Base-by-base conservation (phyloP, 2,329 filamentous ascomycete species). In the Lecanicillium sp. region DNA sequence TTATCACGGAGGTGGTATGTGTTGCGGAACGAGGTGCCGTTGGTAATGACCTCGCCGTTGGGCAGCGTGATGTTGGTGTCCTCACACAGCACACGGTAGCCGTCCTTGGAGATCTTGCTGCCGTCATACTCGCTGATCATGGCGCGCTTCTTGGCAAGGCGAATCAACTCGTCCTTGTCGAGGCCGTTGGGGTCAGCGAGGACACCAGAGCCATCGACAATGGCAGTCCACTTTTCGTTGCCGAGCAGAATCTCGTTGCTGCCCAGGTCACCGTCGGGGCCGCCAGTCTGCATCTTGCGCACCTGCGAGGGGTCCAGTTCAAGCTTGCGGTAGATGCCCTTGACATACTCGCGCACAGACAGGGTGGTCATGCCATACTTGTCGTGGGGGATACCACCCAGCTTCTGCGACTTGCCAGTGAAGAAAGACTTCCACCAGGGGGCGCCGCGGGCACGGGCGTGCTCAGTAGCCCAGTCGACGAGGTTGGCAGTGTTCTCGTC, bases 401-500 rank as follows among this genome's bases (percentile, higher is more conserved):
- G 76, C 64, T 85, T 92, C 38, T 88, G 92, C 51, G 87, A 95
- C 74, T 98, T 98, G 56, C 92, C 92, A 3, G 92, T 98, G 74
- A 98, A 98, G 77, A 98, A 98, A 0, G 92, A 98, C 73, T 98
- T 98, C 92, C 92, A 98, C 87, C 90, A 98, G 19, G 88, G 87
- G 4, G 92, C 92, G 33, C 88, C 88, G 51, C 92, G 81, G 45
- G 70, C 69, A 37, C 87, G 79, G 44, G 92, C 92, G 61, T 98
- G 92, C 62, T 92, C 83, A 2, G 92, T 98, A n/a, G 92, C 92
- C 92, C 92, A 98, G 64, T 98, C 81, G 37, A 98, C 92, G 25
- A 98, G 74, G 55, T 95, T 87, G 17, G 92, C 92, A 1, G 92
- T 98, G 68, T 98, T 98, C 79, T 98, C 92, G 50, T 98, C 92